Conservation (phyloP, 805 yeast genomes). For the Nakazawaea populi region DNA sequence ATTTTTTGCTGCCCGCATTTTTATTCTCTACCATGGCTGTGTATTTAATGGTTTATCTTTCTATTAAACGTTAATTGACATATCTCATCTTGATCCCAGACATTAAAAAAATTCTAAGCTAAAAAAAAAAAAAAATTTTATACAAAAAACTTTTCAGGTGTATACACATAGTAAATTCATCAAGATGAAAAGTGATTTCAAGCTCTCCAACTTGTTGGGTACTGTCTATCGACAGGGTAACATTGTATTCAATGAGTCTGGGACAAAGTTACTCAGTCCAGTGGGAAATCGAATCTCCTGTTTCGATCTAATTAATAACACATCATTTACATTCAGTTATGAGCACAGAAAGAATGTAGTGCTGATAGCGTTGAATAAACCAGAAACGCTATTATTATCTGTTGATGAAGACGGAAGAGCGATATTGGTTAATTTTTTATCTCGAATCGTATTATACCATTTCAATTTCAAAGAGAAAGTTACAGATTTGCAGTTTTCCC, state of each 20-base stretch:
- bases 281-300: constrained; percentile 92
- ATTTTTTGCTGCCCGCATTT: constrained; percentile 4
- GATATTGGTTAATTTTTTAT: constrained; percentile 76
- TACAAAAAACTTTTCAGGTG: constrained; percentile 4
- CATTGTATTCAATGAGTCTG: constrained; percentile 78
- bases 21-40: background rate
- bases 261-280: constrained; percentile 77
- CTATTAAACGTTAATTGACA: no score
- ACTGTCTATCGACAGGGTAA: constrained; percentile 96
- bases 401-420: constrained; percentile 94
- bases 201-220: constrained; percentile 85
- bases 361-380: constrained; percentile 75
- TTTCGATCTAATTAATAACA: constrained; percentile 79
- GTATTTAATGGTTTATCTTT: no score
- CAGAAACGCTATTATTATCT: constrained; percentile 71
- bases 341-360: constrained; percentile 86
- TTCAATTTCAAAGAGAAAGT: constrained; percentile 87
- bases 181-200: constrained; percentile 79
- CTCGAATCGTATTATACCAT: constrained; percentile 85
- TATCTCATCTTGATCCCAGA: constrained; percentile 2
- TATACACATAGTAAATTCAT: background rate
- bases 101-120: background rate
- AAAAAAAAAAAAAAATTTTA: constrained; percentile 4
- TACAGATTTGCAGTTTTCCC: constrained; percentile 71
- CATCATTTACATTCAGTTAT: constrained; percentile 83